phyloP scores from a whole-genome alignment of 2,329 filamentous ascomycete genomes.

The Fusarium buharicum region DNA sequence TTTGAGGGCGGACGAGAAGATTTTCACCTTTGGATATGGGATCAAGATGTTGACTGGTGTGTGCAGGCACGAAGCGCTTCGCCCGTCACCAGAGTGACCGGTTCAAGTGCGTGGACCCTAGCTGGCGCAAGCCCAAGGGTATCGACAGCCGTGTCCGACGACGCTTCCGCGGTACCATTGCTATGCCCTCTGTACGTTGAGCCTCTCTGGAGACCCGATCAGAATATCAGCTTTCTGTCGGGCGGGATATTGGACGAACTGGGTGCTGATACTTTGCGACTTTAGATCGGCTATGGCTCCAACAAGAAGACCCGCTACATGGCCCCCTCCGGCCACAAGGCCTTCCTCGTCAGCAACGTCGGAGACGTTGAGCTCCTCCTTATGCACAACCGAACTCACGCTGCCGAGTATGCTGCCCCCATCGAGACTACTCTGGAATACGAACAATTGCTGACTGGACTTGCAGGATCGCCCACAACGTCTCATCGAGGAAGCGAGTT shows the following conservation, averaged over 20 bases:
- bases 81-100: constrained; percentile 96
- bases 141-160: constrained; percentile 98
- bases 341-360: constrained; percentile 98
- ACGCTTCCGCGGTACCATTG: constrained; percentile 94
- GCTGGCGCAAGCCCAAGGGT: constrained; percentile 99
- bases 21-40: constrained; percentile 1
- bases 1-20: constrained; percentile 10
- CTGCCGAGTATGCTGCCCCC: constrained; percentile 83
- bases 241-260: neutral
- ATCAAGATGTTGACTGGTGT: constrained; percentile 53
- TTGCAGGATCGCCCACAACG: constrained; percentile 91
- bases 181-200: constrained; percentile 94
- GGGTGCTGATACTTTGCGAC: constrained; percentile 33
- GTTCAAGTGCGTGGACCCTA: constrained; percentile 89
- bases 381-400: constrained; percentile 99
- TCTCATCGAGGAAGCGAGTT: constrained; percentile 98
- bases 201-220: constrained; percentile 1
- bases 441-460: constrained; percentile 32
- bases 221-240: constrained; percentile 11
- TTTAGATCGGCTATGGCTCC: constrained; percentile 95
- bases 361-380: constrained; percentile 96
- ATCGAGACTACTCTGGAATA: neutral
- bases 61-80: constrained; percentile 88
- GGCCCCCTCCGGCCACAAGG: constrained; percentile 99
- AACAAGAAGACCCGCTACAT: constrained; percentile 99